phyloP scores from a whole-genome alignment of 257 asterid genomes.

The Cordia subcordata region DNA sequence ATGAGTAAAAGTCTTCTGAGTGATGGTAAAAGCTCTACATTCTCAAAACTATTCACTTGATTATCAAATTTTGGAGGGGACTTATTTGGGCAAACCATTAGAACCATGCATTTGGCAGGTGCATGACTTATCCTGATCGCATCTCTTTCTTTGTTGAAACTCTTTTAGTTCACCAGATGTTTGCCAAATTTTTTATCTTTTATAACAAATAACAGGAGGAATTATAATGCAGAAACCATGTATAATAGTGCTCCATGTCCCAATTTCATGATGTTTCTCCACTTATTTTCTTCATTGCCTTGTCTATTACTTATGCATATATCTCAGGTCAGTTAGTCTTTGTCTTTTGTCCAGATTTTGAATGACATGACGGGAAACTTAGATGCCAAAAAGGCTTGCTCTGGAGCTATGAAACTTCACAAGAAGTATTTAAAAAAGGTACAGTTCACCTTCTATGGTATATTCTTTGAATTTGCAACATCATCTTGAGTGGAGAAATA shows the following conservation, averaged over 20 bases:
- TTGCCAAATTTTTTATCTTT: no score
- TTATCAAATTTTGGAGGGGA: no score
- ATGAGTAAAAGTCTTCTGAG: neutral
- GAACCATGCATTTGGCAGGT: neutral
- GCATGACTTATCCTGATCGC: neutral
- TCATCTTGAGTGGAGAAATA: no score
- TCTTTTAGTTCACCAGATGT: neutral
- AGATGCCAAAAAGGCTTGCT: conserved; percentile 79
- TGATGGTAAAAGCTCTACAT: neutral
- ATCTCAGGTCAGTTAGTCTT: neutral
- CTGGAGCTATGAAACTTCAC: conserved; percentile 78
- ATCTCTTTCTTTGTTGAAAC: neutral
- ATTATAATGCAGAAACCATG: no score
- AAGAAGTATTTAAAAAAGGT: conserved; percentile 82
- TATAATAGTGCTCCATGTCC: no score
- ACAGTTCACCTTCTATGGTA: neutral
- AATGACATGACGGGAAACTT: conserved; percentile 77
- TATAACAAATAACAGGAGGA: no score
- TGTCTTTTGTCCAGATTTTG: conserved; percentile 43
- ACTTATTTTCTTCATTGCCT: neutral
- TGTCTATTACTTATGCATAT: no score
- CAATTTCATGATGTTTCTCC: neutral
- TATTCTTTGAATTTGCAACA: no score
- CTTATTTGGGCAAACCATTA: neutral
- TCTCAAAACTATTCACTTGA: neutral